Evolutionary conservation across 202 grass and related monocot species (phyloP), one percentile per base, ranked within the genome.

Genomic region (Sporobolus alterniflorus): DNA sequence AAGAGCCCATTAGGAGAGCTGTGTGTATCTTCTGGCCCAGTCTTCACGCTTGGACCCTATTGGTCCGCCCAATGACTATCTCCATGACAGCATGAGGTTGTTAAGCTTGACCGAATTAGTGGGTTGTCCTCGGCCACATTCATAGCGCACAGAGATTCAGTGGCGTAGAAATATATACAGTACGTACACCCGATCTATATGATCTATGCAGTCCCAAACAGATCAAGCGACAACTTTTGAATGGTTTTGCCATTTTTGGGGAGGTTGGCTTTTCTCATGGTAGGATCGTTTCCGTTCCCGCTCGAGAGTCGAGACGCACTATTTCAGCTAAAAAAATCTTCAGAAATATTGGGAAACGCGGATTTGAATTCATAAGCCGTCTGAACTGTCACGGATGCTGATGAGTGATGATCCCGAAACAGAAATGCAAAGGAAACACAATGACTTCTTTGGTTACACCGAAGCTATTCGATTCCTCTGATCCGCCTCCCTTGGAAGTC

Each of bases 381-480:
- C 41, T 50, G 30, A 64, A 50, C 40, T 74, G 29, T 11, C 1
- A 26, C 41, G 41, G n/a, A n/a, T n/a, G n/a, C 30, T 16, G 26
- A 10, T n/a, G 25, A 17, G 3, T 3, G 7, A 9, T 16, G 8
- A 24, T 68, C 26, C 49, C 47, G 28, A 84, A 67, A 25, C 47
- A 69, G 57, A 83, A 73, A 72, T 47, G 5, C 44, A 52, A 67
- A 78, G 43, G 75, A 6, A 78, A 78, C 61, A 22, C 62, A 5
- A 39, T 26, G 63, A 68, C 63, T 54, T n/a, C 14, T 29, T 28
- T 40, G 22, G 50, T 39, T 12, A 2, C 1, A 54, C n/a, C n/a
- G 21, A 28, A 7, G 61, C 5, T 46, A 13, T n/a, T 31, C 30
- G 5, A 6, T 51, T 17, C 2, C 0, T 3, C 0, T 0, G 9